These are phyloP conservation scores for Juglanconis sp. DNA, from an alignment of 2,329 filamentous ascomycete species.

Conservation along the genomic window DNA sequence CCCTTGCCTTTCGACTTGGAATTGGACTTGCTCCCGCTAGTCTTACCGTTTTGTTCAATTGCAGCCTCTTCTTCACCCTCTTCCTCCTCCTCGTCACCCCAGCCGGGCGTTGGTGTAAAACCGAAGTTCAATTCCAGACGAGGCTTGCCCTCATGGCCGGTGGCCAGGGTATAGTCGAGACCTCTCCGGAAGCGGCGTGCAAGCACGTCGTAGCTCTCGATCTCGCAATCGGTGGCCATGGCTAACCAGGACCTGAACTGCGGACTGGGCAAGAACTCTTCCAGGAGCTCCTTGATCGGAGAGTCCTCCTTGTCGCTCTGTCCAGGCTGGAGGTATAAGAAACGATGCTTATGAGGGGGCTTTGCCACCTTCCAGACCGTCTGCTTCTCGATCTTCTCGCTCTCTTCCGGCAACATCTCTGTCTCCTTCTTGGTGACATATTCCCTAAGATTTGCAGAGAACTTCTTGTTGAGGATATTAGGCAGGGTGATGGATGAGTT, in stretches of 20 bases:
- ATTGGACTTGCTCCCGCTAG: slow-evolving; percentile 29
- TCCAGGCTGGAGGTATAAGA: slow-evolving; percentile 69
- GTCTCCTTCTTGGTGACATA: slow-evolving; percentile 68
- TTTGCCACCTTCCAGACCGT: slow-evolving; percentile 71
- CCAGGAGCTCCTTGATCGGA: slow-evolving; percentile 73
- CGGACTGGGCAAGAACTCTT: slow-evolving; percentile 77
- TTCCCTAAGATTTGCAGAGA: slow-evolving; percentile 65
- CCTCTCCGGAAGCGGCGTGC: slow-evolving; percentile 84
- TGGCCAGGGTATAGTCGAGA: slow-evolving; percentile 89
- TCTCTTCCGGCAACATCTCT: slow-evolving; percentile 41
- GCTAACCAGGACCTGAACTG: slow-evolving; percentile 90
- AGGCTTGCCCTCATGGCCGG: slow-evolving; percentile 72
- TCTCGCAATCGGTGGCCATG: slow-evolving; percentile 70
- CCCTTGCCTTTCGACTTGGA: slow-evolving; percentile 30
- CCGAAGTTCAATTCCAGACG: slow-evolving; percentile 84
- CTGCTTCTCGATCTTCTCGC: slow-evolving; percentile 54
- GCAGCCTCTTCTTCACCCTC: slow-evolving; percentile 44
- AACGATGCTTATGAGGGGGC: slow-evolving; percentile 94
- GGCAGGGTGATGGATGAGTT: slow-evolving; percentile 81
- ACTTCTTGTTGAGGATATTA: slow-evolving; percentile 74
- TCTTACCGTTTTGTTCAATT: slow-evolving; percentile 29
- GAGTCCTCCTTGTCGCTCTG: slow-evolving; percentile 42
- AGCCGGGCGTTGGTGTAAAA: slow-evolving; percentile 79
- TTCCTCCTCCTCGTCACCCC: slow-evolving; percentile 66
- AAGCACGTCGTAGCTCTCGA: slow-evolving; percentile 74